phyloP scores from a whole-genome alignment of 495 filamentous ascomycete species.

The Podospora comata region DNA sequence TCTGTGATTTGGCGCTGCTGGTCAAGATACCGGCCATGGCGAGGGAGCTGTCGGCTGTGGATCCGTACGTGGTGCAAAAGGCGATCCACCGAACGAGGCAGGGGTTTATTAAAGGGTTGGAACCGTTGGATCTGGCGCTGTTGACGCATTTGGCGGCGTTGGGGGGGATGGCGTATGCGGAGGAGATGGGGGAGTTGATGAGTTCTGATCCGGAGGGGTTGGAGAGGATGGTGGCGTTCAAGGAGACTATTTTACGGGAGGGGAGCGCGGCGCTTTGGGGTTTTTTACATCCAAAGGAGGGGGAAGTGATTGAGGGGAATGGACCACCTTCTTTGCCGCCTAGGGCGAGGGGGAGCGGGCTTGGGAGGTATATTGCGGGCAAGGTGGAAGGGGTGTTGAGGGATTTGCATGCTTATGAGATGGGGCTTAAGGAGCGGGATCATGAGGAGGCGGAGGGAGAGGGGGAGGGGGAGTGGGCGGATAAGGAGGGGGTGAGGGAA shows the following conservation, averaged over 20 bases:
- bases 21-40: not conserved
- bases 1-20: not conserved
- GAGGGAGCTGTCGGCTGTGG: not conserved
- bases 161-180: slow-evolving; percentile 15
- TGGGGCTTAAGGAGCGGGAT: not conserved
- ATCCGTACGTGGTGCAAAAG: slow-evolving; percentile 3
- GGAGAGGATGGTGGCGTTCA: slow-evolving; percentile 17
- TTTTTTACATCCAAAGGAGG: slow-evolving; percentile 3
- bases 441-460: not conserved
- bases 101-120: slow-evolving; percentile 21
- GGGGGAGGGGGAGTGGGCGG: not conserved
- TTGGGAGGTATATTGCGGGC: not conserved
- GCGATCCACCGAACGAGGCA: slow-evolving; percentile 18
- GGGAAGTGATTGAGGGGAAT: not conserved
- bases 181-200: not conserved
- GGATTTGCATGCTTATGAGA: not conserved
- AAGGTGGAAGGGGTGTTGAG: not conserved
- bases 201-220: not conserved
- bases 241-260: slow-evolving; percentile 22
- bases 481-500: not conserved
- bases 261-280: slow-evolving; percentile 24
- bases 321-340: not conserved
- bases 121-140: slow-evolving; percentile 24
- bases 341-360: not conserved
- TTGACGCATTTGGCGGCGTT: slow-evolving; percentile 20